Percentiles rank a stretch among this genome's conserved stretches.
These are phyloP conservation scores for Trichocladium uniseriatum DNA, from an alignment of 495 filamentous ascomycete genomes.

Conservation along the genomic window DNA sequence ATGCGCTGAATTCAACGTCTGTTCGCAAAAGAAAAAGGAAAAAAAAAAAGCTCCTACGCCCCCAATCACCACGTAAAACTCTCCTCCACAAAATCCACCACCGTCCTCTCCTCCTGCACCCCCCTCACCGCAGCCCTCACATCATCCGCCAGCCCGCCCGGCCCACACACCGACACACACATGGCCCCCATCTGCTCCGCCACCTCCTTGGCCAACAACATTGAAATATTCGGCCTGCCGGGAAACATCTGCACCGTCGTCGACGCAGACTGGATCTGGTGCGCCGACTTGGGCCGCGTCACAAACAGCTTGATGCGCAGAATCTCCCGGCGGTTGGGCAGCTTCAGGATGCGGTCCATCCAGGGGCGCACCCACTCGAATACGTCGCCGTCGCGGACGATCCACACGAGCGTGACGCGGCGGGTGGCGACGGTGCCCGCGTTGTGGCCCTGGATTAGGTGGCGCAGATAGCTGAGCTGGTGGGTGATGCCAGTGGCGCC, in stretches of 20 bases:
- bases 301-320: constrained; percentile 81
- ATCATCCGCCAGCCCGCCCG: constrained; percentile 74
- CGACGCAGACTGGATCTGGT: constrained; percentile 60
- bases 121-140: constrained; percentile 64
- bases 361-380: constrained; percentile 89
- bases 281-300: constrained; percentile 65
- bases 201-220: constrained; percentile 66
- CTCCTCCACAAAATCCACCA: constrained; percentile 78
- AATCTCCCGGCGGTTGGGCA: constrained; percentile 68
- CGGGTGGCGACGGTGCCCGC: constrained; percentile 70
- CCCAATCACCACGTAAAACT: constrained; percentile 69
- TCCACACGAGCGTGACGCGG: constrained; percentile 77
- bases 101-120: constrained; percentile 49
- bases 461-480: constrained; percentile 78
- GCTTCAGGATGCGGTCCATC: constrained; percentile 78
- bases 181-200: constrained; percentile 73
- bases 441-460: constrained; percentile 64
- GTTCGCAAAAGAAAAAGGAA: too few species aligned
- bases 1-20: too few species aligned
- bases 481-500: constrained; percentile 93
- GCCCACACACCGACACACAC: constrained; percentile 85
- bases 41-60: too few species aligned
- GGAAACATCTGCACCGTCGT: constrained; percentile 83
- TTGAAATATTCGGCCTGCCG: constrained; percentile 71
- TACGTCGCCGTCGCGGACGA: constrained; percentile 76